Conservation (phyloP, 805 yeast species). For the Metschnikowia aberdeeniae region DNA sequence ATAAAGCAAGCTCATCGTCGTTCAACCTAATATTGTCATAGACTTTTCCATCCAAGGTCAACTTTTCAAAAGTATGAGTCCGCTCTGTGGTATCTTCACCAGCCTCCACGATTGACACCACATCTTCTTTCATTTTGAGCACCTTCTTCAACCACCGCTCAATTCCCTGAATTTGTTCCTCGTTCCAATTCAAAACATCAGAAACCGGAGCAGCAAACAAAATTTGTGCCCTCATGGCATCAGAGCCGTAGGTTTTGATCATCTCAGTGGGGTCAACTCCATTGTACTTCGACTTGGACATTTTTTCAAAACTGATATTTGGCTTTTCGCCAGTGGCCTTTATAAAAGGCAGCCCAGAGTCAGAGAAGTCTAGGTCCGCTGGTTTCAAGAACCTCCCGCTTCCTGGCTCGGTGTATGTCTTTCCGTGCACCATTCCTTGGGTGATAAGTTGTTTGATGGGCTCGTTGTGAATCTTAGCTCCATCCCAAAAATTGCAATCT, state of each 20-base stretch:
- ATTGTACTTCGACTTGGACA: slow-evolving; percentile 94
- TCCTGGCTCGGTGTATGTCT: slow-evolving; percentile 68
- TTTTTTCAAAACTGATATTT: slow-evolving; percentile 68
- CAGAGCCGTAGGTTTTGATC: slow-evolving; percentile 79
- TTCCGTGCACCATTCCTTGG: slow-evolving; percentile 98
- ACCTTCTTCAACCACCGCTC: slow-evolving; percentile 81
- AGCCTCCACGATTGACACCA: slow-evolving; percentile 16
- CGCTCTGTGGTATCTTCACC: not conserved
- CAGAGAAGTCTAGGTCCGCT: slow-evolving; percentile 54
- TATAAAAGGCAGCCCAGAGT: slow-evolving; percentile 42
- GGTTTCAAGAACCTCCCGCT: slow-evolving; percentile 77
- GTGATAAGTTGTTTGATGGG: slow-evolving; percentile 80
- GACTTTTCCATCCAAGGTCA: slow-evolving; percentile 19
- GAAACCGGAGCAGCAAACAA: slow-evolving; percentile 86
- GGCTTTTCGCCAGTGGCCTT: slow-evolving; percentile 51
- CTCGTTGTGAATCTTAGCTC: slow-evolving; percentile 57
- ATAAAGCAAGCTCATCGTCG: slow-evolving; percentile 49
- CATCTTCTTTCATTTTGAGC: slow-evolving; percentile 20
- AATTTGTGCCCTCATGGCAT: slow-evolving; percentile 90
- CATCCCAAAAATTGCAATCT: slow-evolving; percentile 66
- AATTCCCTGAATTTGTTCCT: slow-evolving; percentile 76
- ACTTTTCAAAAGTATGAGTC: slow-evolving; percentile 11
- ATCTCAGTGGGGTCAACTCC: slow-evolving; percentile 88
- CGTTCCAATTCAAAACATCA: slow-evolving; percentile 88
- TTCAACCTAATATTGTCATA: slow-evolving; percentile 24